Evolutionary conservation across 73 alveolate species (phyloP).

Genomic region (Paramecium biaurelia): DNA sequence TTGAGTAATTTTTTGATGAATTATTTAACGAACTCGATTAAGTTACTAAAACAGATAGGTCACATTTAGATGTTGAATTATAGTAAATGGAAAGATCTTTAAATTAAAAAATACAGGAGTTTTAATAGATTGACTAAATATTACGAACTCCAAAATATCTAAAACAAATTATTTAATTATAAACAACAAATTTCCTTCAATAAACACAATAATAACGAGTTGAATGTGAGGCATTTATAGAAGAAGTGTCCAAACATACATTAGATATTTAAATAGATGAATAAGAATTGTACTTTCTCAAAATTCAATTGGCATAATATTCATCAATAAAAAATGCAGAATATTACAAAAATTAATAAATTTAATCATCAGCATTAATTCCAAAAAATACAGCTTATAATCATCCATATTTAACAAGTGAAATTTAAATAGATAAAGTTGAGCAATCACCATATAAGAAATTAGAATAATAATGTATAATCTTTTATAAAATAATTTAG

Average conservation of each 20-base stretch:
- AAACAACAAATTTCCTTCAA: conserved; percentile 12
- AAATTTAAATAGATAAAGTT: background rate
- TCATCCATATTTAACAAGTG: conserved; percentile 33
- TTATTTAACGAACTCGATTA: conserved; percentile 5
- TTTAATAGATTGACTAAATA: conserved; percentile 20
- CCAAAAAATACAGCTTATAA: background rate
- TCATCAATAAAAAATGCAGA: conserved; percentile 49
- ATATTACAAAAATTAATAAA: background rate
- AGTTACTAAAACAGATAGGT: background rate
- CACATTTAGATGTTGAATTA: conserved; percentile 53
- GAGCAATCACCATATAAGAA: background rate
- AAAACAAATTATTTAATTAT: conserved; percentile 31
- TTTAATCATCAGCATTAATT: background rate
- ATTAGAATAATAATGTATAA: background rate
- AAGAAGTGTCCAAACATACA: conserved; percentile 50
- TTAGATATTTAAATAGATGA: conserved; percentile 61
- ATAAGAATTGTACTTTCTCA: conserved; percentile 12
- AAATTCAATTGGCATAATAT: conserved; percentile 37
- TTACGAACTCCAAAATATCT: conserved; percentile 47
- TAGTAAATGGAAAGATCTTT: conserved; percentile 35
- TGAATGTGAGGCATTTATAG: conserved; percentile 63
- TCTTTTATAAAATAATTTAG: background rate
- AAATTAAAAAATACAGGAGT: conserved; percentile 38
- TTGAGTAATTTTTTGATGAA: conserved; percentile 49
- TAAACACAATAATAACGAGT: conserved; percentile 1